phyloP scores from a whole-genome alignment of 768 basidiomycete species.

The Suillus lakei region DNA sequence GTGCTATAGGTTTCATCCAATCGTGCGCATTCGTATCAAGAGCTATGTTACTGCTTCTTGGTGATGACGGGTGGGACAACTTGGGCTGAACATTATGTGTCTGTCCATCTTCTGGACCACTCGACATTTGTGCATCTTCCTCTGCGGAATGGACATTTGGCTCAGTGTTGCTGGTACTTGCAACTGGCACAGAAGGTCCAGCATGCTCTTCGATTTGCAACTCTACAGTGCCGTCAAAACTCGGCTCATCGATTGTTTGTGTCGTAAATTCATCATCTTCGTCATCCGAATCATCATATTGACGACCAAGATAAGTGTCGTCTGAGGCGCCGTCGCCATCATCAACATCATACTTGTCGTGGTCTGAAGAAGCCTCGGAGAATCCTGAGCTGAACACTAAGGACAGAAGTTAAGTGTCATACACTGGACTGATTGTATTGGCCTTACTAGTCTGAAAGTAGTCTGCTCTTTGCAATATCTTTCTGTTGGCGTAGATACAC shows the following conservation, averaged over 20 bases:
- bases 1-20: not conserved
- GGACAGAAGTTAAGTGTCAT: not conserved
- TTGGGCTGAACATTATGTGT: conserved; percentile 37
- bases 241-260: conserved; percentile 36
- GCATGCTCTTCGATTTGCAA: conserved; percentile 25
- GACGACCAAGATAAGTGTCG: conserved; percentile 39
- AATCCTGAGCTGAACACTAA: conserved; percentile 79
- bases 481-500: conserved; percentile 70
- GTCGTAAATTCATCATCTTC: conserved; percentile 53
- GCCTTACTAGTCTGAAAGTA: conserved; percentile 76
- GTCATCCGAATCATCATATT: conserved; percentile 56
- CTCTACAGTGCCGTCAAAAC: conserved; percentile 28
- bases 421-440: not conserved
- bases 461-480: conserved; percentile 69
- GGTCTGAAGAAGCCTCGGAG: conserved; percentile 54
- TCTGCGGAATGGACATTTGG: not conserved
- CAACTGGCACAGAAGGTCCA: conserved; percentile 1
- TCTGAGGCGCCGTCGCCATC: conserved; percentile 57
- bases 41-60: conserved; percentile 31
- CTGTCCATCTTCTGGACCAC: conserved; percentile 13
- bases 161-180: conserved; percentile 12
- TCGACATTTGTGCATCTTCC: conserved; percentile 7
- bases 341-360: conserved; percentile 29
- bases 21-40: conserved; percentile 21
- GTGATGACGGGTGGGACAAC: conserved; percentile 45